phyloP scores from a whole-genome alignment of 257 asterid genomes.

The Przewalskia tangutica region DNA sequence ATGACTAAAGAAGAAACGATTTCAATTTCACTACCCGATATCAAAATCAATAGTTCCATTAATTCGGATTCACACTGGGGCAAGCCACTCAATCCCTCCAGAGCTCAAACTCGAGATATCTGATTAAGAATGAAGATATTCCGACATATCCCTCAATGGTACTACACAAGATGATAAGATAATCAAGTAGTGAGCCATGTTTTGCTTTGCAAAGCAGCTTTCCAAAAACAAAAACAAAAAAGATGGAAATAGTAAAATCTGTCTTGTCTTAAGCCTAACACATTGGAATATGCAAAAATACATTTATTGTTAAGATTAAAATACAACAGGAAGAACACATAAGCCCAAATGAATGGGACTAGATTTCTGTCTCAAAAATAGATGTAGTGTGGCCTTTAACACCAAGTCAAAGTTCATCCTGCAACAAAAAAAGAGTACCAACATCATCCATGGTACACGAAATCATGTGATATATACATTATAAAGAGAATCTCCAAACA shows the following conservation, averaged over 20 bases:
- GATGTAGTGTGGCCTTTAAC: background rate
- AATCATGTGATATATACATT: background rate
- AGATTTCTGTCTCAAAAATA: background rate
- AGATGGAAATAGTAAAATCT: background rate
- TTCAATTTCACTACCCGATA: too few relatives aligned
- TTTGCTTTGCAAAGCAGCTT: background rate
- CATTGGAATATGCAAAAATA: background rate
- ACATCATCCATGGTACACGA: background rate
- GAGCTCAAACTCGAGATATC: background rate
- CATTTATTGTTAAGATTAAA: background rate
- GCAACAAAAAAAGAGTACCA: background rate
- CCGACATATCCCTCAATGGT: too few relatives aligned
- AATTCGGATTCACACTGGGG: background rate
- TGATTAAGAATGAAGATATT: background rate
- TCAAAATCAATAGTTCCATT: too few relatives aligned
- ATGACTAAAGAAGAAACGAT: too few relatives aligned
- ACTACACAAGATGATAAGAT: background rate
- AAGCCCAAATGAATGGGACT: background rate
- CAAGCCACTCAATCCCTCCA: background rate
- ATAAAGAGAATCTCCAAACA: background rate
- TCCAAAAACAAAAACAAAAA: background rate
- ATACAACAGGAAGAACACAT: background rate
- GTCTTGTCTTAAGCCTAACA: background rate
- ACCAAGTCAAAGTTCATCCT: conserved; percentile 1
- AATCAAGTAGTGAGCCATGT: background rate